These are phyloP conservation scores for Lippia alba DNA, from an alignment of 305 asterid genomes.

Conservation along the genomic window DNA sequence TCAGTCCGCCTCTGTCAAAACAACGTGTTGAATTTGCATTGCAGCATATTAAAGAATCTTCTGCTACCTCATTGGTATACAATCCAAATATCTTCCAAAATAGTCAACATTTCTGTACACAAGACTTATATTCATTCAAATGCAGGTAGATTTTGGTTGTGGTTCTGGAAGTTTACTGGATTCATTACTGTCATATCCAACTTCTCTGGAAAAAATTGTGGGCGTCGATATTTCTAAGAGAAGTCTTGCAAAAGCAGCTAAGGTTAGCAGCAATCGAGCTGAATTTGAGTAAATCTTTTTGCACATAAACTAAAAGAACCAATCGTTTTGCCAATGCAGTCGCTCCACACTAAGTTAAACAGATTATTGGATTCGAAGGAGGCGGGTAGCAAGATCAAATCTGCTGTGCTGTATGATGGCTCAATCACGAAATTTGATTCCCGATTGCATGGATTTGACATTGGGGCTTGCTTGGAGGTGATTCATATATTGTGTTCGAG, in stretches of 20 bases:
- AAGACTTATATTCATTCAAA: slow-evolving; percentile 38
- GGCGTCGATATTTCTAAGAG: slow-evolving; percentile 85
- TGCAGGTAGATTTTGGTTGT: slow-evolving; percentile 95
- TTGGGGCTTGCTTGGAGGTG: slow-evolving; percentile 99
- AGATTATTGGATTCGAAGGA: slow-evolving; percentile 47
- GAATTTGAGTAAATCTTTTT: not conserved
- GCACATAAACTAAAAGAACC: not conserved
- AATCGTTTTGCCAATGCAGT: slow-evolving; percentile 47
- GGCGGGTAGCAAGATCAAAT: slow-evolving; percentile 57
- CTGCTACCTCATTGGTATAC: slow-evolving; percentile 75
- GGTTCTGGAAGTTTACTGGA: slow-evolving; percentile 97
- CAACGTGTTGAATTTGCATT: slow-evolving; percentile 95
- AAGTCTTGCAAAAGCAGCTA: slow-evolving; percentile 90
- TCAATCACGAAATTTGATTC: slow-evolving; percentile 77
- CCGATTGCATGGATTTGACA: slow-evolving; percentile 72
- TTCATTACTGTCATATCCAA: slow-evolving; percentile 75
- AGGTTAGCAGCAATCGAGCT: slow-evolving; percentile 53
- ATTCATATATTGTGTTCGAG: not conserved
- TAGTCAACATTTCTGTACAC: slow-evolving; percentile 28
- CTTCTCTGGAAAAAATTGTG: slow-evolving; percentile 77
- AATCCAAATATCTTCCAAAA: slow-evolving; percentile 29
- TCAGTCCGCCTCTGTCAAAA: slow-evolving; percentile 91
- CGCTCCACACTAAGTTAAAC: slow-evolving; percentile 74
- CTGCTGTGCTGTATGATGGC: slow-evolving; percentile 77
- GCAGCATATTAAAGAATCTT: slow-evolving; percentile 71